Conservation (phyloP, 352 stramenopile genomes). For the Phytophthora crassamura region DNA sequence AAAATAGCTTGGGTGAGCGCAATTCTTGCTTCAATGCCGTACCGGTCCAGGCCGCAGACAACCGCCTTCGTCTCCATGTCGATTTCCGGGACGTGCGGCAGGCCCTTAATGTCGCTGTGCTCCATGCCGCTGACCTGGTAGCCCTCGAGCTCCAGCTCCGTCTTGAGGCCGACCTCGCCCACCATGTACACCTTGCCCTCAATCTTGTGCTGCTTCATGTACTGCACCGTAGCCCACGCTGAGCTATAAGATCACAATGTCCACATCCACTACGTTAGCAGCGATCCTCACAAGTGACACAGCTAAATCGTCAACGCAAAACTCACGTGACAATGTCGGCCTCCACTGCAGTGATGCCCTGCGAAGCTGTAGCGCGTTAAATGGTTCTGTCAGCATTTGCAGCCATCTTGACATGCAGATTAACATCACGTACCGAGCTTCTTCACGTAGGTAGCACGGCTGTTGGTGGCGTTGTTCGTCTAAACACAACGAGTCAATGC, state of each 20-base stretch:
- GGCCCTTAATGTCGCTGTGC: slow-evolving; percentile 69
- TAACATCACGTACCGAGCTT: slow-evolving; percentile 65
- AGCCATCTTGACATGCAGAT: neutral
- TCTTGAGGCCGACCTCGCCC: slow-evolving; percentile 72
- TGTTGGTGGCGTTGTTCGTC: slow-evolving; percentile 91
- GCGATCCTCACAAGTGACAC: neutral
- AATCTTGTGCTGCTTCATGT: slow-evolving; percentile 82
- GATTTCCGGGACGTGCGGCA: slow-evolving; percentile 72
- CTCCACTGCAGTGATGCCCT: slow-evolving; percentile 69
- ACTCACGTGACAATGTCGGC: slow-evolving; percentile 85
- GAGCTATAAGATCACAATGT: slow-evolving; percentile 45
- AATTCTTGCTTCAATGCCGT: neutral
- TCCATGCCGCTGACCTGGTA: slow-evolving; percentile 76
- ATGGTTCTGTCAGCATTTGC: slow-evolving; percentile 1
- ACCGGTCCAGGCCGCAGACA: slow-evolving; percentile 84
- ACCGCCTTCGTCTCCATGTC: slow-evolving; percentile 78
- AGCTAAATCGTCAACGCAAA: neutral
- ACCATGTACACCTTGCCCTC: slow-evolving; percentile 86
- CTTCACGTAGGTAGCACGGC: slow-evolving; percentile 80
- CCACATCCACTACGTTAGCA: neutral
- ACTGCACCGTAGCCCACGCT: slow-evolving; percentile 82
- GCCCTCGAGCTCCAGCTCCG: slow-evolving; percentile 71
- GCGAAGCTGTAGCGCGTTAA: slow-evolving; percentile 52
- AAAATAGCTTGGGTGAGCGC: neutral
- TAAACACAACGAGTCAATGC: slow-evolving; percentile 22